Evolutionary conservation across 176 grass and related monocot genomes (phyloP).

Genomic region (Avena insularis): DNA sequence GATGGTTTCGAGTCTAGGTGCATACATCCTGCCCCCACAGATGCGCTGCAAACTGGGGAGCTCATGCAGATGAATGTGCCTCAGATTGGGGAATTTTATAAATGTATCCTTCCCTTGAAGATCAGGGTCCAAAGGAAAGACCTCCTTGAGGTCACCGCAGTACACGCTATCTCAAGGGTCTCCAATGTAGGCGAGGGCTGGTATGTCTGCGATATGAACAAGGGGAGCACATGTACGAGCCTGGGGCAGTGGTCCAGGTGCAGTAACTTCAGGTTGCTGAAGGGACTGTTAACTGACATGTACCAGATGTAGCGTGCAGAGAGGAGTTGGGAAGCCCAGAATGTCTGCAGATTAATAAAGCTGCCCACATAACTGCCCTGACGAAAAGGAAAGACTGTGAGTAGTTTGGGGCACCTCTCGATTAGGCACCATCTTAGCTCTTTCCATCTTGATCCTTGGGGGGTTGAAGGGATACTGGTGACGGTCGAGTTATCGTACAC

Average conservation of each 20-base stretch:
- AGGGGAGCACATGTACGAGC: neutral
- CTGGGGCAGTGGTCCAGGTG: neutral
- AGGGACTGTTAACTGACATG: neutral
- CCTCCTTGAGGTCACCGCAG: neutral
- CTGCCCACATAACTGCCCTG: neutral
- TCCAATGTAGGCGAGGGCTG: neutral
- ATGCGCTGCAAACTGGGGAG: neutral
- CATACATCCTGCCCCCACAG: neutral
- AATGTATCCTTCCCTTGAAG: neutral
- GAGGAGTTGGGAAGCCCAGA: neutral
- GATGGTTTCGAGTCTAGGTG: neutral
- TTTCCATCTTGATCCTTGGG: too few relatives aligned
- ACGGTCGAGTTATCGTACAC: neutral
- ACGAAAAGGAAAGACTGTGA: too few relatives aligned
- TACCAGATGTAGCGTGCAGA: neutral
- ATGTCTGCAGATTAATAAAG: neutral
- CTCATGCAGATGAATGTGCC: slow-evolving; percentile 5
- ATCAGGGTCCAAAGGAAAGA: neutral
- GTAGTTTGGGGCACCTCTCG: too few relatives aligned
- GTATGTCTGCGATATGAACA: neutral
- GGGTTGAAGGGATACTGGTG: neutral
- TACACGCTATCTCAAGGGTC: slow-evolving; percentile 12
- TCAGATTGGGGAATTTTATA: fast-evolving
- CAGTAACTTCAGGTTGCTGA: fast-evolving
- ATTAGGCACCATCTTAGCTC: too few relatives aligned